Conservation (phyloP, 441 rosid species). For the Codiaeum variegatum region DNA sequence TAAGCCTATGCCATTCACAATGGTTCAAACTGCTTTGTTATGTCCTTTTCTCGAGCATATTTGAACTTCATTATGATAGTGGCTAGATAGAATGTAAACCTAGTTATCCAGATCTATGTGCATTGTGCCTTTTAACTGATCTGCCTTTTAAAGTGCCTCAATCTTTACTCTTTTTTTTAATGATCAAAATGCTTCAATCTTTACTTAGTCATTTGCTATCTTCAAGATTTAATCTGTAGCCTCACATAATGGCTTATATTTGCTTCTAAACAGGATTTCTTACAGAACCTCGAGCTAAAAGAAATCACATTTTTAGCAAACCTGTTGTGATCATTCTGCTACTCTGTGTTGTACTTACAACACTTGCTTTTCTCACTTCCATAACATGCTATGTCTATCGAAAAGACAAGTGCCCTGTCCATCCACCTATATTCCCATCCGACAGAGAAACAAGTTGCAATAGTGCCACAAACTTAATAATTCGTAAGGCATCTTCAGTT, state of each 20-base stretch:
- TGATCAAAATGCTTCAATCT: not conserved
- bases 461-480: slow-evolving; percentile 73
- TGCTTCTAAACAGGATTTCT: slow-evolving; percentile 46
- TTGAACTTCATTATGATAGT: no score
- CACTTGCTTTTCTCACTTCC: slow-evolving; percentile 65
- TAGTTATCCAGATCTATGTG: not conserved
- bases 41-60: not conserved
- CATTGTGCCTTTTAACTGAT: not conserved
- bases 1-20: not conserved
- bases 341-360: slow-evolving; percentile 55
- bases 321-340: slow-evolving; percentile 49
- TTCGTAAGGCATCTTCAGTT: slow-evolving; percentile 41
- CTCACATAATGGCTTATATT: slow-evolving; percentile 21
- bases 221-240: not conserved
- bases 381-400: slow-evolving; percentile 48
- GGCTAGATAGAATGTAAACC: no score
- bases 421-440: slow-evolving; percentile 43
- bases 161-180: no score
- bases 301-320: slow-evolving; percentile 48
- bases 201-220: not conserved
- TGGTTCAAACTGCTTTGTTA: not conserved
- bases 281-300: slow-evolving; percentile 28
- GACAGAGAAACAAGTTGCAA: slow-evolving; percentile 74
- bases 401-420: slow-evolving; percentile 42
- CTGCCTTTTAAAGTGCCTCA: not conserved